These are phyloP conservation scores for Saksenaea oblongispora DNA, from an alignment of 371 early-diverging fungal species.

Conservation along the genomic window DNA sequence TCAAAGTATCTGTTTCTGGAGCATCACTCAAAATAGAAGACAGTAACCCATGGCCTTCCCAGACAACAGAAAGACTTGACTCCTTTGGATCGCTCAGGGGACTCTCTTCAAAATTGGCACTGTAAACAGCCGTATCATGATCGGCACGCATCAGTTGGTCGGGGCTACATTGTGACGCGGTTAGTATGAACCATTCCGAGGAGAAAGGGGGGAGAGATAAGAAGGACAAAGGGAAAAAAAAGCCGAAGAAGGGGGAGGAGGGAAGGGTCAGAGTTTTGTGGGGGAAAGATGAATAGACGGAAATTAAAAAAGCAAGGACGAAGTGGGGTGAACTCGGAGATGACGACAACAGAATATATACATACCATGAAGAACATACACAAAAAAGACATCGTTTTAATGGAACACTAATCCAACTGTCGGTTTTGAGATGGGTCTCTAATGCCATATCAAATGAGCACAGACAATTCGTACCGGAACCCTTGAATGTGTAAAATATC, in stretches of 20 bases:
- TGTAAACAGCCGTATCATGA: slow-evolving; percentile 34
- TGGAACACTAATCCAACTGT: slow-evolving; percentile 31
- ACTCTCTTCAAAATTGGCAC: slow-evolving; percentile 40
- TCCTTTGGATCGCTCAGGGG: slow-evolving; percentile 29
- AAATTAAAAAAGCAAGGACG: slow-evolving; percentile 5
- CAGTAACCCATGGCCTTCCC: slow-evolving; percentile 39
- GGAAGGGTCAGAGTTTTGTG: background rate
- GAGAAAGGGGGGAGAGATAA: background rate
- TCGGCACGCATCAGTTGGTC: slow-evolving; percentile 35
- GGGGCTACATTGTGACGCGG: slow-evolving; percentile 20
- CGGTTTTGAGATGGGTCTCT: slow-evolving; percentile 15
- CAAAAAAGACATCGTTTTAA: slow-evolving; percentile 28
- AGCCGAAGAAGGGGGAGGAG: background rate
- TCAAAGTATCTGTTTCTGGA: background rate
- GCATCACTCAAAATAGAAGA: slow-evolving; percentile 23
- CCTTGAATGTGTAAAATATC: slow-evolving; percentile 40
- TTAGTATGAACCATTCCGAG: background rate
- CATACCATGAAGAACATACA: slow-evolving; percentile 42
- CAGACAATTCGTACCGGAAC: slow-evolving; percentile 37
- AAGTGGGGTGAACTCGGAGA: slow-evolving; percentile 1
- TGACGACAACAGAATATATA: background rate
- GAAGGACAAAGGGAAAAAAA: background rate
- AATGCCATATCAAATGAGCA: slow-evolving; percentile 28
- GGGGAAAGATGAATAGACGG: slow-evolving; percentile 2
- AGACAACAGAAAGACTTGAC: slow-evolving; percentile 27